Base-by-base conservation (phyloP, 2,329 filamentous ascomycete genomes). In the Verticillium longisporum region DNA sequence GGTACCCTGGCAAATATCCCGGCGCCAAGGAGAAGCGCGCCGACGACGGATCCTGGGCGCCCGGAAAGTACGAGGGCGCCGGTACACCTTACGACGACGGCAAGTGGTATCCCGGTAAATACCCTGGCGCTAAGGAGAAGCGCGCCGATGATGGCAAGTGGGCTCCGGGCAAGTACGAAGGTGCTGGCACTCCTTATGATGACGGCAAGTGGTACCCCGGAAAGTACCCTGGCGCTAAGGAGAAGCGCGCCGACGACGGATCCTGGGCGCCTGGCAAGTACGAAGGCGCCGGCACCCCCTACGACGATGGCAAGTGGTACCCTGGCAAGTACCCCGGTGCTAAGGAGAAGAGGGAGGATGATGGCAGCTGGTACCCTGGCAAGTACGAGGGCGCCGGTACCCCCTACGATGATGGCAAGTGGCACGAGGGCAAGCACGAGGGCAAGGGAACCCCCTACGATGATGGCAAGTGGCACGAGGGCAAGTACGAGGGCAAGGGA, bases 161-260 rank as follows among this genome's bases (percentile, higher is more conserved):
- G n/a, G n/a, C n/a, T n/a, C n/a, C n/a, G n/a, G n/a, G n/a, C n/a
- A n/a, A n/a, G n/a, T n/a, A n/a, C n/a, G n/a, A n/a, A n/a, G n/a
- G n/a, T n/a, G n/a, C n/a, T n/a, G n/a, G n/a, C n/a, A n/a, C n/a
- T n/a, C n/a, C n/a, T n/a, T n/a, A n/a, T n/a, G n/a, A n/a, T n/a
- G n/a, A n/a, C n/a, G n/a, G n/a, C n/a, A n/a, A n/a, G n/a, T 64
- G 55, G 59, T 57, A 60, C 53, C 61, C 61, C n/a, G 59, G 59
- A 26, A 61, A 63, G 55, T 61, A 63, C 36, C 53, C 58, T 10
- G 45, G 32, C 31, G 45, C 3, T n/a, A 50, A 50, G 45, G 45
- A 2, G 0, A 57, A 63, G 45, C 21, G 56, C 0, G n/a, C 9
- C 10, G 56, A 57, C 3, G 56, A 58, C 4, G 56, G 56, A 26